Evolutionary conservation across 2,329 filamentous ascomycete species (phyloP), one percentile per base, ranked within the genome.

Genomic region (Trichoderma endophyticum): DNA sequence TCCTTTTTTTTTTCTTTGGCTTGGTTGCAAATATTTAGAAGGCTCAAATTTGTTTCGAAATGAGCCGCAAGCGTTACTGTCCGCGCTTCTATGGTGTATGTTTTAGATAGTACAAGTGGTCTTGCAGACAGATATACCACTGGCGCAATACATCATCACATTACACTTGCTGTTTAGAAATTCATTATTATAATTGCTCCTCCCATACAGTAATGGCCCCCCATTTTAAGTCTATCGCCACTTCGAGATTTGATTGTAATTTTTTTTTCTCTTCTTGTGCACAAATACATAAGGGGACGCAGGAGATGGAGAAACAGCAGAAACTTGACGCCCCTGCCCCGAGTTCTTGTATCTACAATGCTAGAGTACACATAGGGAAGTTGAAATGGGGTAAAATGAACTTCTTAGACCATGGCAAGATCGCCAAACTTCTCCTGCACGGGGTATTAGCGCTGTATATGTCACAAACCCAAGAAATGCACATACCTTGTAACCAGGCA

Each of bases 361-460:
- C 88, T 91, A 91, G 86, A 90, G 85, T 89, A 88, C 87, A 90
- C 83, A 86, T 86, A 84, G 82, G 84, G 83, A 86, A 86, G 77
- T 78, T 75, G 77, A 80, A 80, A 80, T 32, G 30, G 56, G 80
- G 78, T 77, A 78, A 78, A 78, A 76, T 70, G 75, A 77, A 74
- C 79, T 79, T 82, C 89, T 90, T 97, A 99, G 84, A 98, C 88
- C 79, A 97, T 86, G 79, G 96, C 95, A 79, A 98, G 91, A 83
- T 98, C 95, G 87, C 96, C 96, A 85, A 98, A 99, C 90, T 95
- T 97, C 90, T 99, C 96, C 95, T 98, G 80, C 77, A 80, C 61
- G 62, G 77, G 73, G 75, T 71, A 82, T 91, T 82, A 92, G 87
- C 73, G 77, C 57, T 61, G 7, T 5, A 57, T 1, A 57, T 24